Evolutionary conservation across 2,329 filamentous ascomycete species (phyloP), one percentile per base, ranked within the genome.

Genomic region (Parasarocladium wereldwijsianum): DNA sequence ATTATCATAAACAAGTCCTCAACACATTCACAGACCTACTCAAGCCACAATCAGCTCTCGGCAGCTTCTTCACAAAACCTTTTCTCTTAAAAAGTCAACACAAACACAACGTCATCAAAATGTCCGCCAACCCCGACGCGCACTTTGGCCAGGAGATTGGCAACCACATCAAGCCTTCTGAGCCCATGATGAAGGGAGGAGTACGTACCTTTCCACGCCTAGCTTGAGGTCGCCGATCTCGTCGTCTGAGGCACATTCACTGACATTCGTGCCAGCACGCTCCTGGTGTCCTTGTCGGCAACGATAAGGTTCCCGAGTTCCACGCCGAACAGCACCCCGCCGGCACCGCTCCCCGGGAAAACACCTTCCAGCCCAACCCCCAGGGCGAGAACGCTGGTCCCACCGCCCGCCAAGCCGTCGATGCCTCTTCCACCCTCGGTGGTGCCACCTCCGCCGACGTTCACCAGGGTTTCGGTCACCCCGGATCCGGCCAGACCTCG

Each of bases 271-370:
- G 5, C 6, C 40, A 80, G 74, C 76, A 83, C 50, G 60, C 71
- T 44, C 64, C 66, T 4, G 76, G 76, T 31, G 57, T 63, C 40
- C 62, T 69, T 36, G 62, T 70, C 34, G 67, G 67, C 42, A 68
- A 71, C 39, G 72, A 76, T 31, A 54, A 55, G 15, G 45, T 52
- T 9, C 70, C 70, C 13, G 76, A 79, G 43, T 84, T 79, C 57
- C 57, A 65, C 42, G 65, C 69, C 15, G 40, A 83, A 47, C 64
- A 62, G 1, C 52, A 72, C 20, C 62, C 73, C 1, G 52, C 75
- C 0, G 78, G 78, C 35, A 67, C 69, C 4, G 77, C 78, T 0
- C 78, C 78, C 3, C 35, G 35, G 10, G 46, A 57, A 30, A 29
- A 47, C 32, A 54, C 50, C 8, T 60, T 54, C 44, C 39, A 49